These are phyloP conservation scores for Scedosporium apiospermum DNA, from an alignment of 2,329 filamentous ascomycete species.

Conservation along the genomic window DNA sequence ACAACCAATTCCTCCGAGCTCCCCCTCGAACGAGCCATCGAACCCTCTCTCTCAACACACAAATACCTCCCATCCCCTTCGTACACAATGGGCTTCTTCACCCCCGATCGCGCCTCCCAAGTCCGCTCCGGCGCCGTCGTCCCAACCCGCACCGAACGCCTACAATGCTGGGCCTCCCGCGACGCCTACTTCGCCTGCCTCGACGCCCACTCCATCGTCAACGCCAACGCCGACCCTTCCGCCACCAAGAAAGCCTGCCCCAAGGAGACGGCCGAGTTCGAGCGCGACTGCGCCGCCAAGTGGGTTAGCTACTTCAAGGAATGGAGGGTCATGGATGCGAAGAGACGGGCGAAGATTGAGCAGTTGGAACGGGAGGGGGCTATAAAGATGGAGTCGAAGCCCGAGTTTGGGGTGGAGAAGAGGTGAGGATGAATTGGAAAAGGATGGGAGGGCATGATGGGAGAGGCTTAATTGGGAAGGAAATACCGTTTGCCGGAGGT, in stretches of 20 bases:
- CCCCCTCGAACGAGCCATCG: too few relatives aligned
- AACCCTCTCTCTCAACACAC: background rate
- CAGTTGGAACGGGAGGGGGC: constrained; percentile 67
- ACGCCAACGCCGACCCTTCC: constrained; percentile 38
- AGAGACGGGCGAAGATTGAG: constrained; percentile 71
- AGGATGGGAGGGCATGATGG: background rate
- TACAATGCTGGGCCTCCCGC: constrained; percentile 80
- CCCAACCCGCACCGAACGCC: constrained; percentile 74
- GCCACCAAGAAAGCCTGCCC: constrained; percentile 28
- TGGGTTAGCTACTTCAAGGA: constrained; percentile 99
- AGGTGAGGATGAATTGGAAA: background rate
- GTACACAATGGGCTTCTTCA: constrained; percentile 39
- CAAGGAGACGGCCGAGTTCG: constrained; percentile 48
- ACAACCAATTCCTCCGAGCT: too few relatives aligned
- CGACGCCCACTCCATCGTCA: constrained; percentile 71
- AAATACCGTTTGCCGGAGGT: background rate
- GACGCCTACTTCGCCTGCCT: constrained; percentile 85
- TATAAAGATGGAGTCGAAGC: constrained; percentile 40
- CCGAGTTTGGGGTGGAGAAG: constrained; percentile 19
- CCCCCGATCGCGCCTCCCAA: constrained; percentile 37
- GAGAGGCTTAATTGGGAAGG: background rate
- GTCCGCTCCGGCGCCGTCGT: constrained; percentile 55
- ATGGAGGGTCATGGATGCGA: constrained; percentile 82
- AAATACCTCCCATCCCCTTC: background rate
- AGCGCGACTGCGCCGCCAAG: constrained; percentile 75